A percentile compares a stretch with the other conserved stretches of the same genome.
phyloP scores from a whole-genome alignment of 2,329 filamentous ascomycete genomes.

The Aciculosporium take region DNA sequence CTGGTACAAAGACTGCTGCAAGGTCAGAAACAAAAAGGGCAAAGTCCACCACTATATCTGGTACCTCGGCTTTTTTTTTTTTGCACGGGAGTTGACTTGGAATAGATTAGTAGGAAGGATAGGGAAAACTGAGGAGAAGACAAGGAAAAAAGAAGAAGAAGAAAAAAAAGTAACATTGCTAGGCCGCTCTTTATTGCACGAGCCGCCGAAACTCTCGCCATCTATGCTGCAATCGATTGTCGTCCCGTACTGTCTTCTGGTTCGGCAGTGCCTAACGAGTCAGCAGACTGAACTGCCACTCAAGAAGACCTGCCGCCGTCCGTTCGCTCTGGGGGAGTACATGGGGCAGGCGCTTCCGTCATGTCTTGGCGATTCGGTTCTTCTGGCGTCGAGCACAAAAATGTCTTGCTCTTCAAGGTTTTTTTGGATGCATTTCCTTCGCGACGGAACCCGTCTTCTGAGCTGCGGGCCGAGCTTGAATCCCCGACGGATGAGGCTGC shows the following conservation, averaged over 20 bases:
- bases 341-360: slow-evolving; percentile 4
- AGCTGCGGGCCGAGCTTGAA: not conserved
- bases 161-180: not conserved
- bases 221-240: slow-evolving; percentile 11
- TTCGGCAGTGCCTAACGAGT: slow-evolving; percentile 1
- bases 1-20: no score
- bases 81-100: no score
- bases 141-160: not conserved
- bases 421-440: not conserved
- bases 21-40: no score
- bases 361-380: not conserved
- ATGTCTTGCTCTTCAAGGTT: not conserved
- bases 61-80: no score
- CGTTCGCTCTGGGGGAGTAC: slow-evolving; percentile 18
- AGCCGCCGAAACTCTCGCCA: not conserved
- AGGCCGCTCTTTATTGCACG: not conserved
- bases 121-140: not conserved
- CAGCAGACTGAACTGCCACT: slow-evolving; percentile 12
- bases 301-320: slow-evolving; percentile 13
- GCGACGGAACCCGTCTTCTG: not conserved
- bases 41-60: no score
- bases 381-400: slow-evolving; percentile 2
- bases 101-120: no score
- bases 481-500: slow-evolving; percentile 6
- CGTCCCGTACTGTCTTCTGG: slow-evolving; percentile 11